Evolutionary conservation across 768 basidiomycete species (phyloP).

Genomic region (Sporobolomyces phaffii): DNA sequence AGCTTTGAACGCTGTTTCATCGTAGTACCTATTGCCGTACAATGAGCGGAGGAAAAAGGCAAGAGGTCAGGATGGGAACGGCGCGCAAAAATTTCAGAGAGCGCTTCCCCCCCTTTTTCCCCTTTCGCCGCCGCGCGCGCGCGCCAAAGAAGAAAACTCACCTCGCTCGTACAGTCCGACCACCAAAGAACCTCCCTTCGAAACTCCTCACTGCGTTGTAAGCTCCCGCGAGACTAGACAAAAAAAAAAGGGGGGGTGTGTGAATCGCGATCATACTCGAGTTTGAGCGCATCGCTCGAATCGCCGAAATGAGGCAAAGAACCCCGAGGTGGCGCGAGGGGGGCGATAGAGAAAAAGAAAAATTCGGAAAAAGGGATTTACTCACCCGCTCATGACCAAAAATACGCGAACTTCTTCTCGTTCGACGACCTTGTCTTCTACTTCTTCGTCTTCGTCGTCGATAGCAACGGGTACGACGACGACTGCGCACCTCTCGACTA

Average conservation of each 20-base stretch:
- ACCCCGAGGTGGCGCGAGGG: no score
- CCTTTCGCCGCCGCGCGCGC: no score
- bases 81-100: conserved; percentile 55
- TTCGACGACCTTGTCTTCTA: conserved; percentile 48
- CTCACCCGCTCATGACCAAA: conserved; percentile 52
- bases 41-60: neutral
- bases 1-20: conserved; percentile 18
- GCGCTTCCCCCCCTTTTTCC: no score
- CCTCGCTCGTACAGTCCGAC: conserved; percentile 69
- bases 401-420: conserved; percentile 73
- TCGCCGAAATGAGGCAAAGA: no score
- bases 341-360: no score
- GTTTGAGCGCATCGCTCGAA: no score
- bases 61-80: neutral
- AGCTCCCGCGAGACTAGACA: conserved; percentile 67
- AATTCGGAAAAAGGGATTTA: conserved; percentile 48
- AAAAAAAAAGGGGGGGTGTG: neutral
- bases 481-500: conserved; percentile 87
- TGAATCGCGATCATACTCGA: no score
- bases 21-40: conserved; percentile 23
- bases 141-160: conserved; percentile 45
- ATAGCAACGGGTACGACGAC: conserved; percentile 63
- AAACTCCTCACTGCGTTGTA: conserved; percentile 93
- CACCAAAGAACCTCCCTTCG: conserved; percentile 88
- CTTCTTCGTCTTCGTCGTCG: no score